phyloP scores from a whole-genome alignment of 495 filamentous ascomycete species.

The Pyronema domesticum region DNA sequence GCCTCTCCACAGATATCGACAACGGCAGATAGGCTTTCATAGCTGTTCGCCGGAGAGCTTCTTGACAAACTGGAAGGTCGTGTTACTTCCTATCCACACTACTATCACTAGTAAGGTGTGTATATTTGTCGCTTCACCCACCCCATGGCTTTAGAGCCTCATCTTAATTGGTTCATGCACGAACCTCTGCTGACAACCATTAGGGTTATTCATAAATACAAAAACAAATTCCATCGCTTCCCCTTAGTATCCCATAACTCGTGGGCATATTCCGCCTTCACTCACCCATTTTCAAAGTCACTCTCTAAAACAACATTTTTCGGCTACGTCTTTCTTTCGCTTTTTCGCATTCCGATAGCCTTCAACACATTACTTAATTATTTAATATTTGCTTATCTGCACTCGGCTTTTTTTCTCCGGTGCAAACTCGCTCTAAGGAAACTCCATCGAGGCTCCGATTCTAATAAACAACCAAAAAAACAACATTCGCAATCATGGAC shows the following conservation, averaged over 20 bases:
- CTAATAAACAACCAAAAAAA: constrained; percentile 12
- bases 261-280: constrained; percentile 1
- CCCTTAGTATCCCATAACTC: neutral
- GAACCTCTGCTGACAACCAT: neutral
- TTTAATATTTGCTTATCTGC: constrained; percentile 12
- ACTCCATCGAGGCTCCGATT: constrained; percentile 19
- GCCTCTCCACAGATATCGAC: constrained; percentile 1
- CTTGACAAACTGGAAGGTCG: neutral
- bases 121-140: no score
- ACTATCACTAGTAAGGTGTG: neutral
- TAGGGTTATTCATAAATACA: neutral
- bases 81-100: neutral
- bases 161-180: neutral
- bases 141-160: no score
- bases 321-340: constrained; percentile 15
- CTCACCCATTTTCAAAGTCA: constrained; percentile 8
- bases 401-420: neutral
- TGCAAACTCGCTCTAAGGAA: constrained; percentile 24
- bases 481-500: constrained; percentile 47
- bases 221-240: neutral
- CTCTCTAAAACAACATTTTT: constrained; percentile 15
- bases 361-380: constrained; percentile 16
- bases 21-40: neutral
- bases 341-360: constrained; percentile 23
- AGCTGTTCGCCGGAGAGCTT: neutral